Base-by-base conservation (phyloP, 2,329 filamentous ascomycete genomes). In the Exophiala sp. region DNA sequence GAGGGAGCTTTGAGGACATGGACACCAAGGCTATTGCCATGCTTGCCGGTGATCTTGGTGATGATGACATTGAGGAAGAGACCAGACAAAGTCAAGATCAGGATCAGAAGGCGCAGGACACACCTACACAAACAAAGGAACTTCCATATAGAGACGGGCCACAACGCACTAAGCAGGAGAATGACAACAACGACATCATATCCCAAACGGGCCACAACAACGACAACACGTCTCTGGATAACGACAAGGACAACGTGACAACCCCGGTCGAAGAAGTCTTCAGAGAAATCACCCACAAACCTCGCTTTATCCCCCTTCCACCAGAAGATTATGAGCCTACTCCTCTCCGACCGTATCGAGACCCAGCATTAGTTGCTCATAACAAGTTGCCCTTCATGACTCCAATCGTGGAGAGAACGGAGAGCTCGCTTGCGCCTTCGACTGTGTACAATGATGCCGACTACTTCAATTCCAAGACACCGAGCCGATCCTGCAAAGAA, bases 361-460 rank as follows among this genome's bases (percentile, higher is more conserved):
- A 95, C 67, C 81, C 88, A 63, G 78, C 73, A 29, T 79, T 89
- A 65, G 77, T 84, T 67, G 88, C 89, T 52, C 94, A 96, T 63
- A 95, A 90, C 68, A 84, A 90, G 47, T 75, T 97, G 8, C 93
- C 91, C 2, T 98, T 97, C 66, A 97, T 98, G 93, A 98, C 93
- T 0, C 93, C 93, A 1, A 98, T 98, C 58, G 91, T 93, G 1
- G 93, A 98, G 68, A 83, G 88, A 61, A 98, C 93, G 0, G 93
- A 98, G 68, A 86, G 83, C 9, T 96, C 90, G 0, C 71, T 97
- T 3, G 84, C 84, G 29, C 70, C 84, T 35, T 78, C 79, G 3
- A 81, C 79, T 22, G 76, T 80, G 45, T 69, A 75, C 57, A 64
- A 74, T 47, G 76, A 77, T 59, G 78, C 79, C 66, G 77, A 77